Evolutionary conservation across 2,329 filamentous ascomycete species (phyloP).

Genomic region (Laburnicola sp.): DNA sequence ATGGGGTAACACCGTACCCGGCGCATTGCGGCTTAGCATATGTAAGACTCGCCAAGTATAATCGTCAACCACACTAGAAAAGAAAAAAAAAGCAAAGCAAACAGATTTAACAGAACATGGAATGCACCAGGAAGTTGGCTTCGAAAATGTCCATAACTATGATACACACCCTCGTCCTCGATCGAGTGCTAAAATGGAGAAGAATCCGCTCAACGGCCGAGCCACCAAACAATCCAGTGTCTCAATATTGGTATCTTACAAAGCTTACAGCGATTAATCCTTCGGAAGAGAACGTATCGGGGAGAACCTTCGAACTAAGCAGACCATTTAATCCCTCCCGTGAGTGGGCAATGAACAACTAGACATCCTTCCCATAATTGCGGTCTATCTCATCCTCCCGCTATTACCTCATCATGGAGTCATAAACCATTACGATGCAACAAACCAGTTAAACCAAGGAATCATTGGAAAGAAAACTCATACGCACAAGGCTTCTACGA

Average conservation of each 20-base stretch:
- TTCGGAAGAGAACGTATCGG: not conserved
- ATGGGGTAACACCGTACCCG: no score
- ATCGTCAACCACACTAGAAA: not conserved
- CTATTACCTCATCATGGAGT: conserved; percentile 7
- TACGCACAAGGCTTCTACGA: conserved; percentile 21
- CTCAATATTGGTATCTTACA: conserved; percentile 6
- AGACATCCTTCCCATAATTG: not conserved
- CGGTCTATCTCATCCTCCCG: not conserved
- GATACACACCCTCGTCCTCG: not conserved
- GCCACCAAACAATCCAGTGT: not conserved
- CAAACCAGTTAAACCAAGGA: no score
- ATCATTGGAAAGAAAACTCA: not conserved
- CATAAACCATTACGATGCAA: conserved; percentile 12
- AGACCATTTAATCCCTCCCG: no score
- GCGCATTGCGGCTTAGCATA: no score
- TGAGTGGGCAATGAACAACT: no score
- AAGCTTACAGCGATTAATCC: not conserved
- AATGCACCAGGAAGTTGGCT: not conserved
- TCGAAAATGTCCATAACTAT: conserved; percentile 1
- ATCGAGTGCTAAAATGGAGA: not conserved
- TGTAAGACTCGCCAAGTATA: no score
- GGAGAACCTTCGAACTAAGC: not conserved
- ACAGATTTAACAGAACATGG: no score
- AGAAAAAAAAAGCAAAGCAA: not conserved
- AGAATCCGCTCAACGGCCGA: conserved; percentile 7